These are phyloP conservation scores for Monilinia vaccinii-corymbosi DNA, from an alignment of 2,329 filamentous ascomycete genomes.

Conservation along the genomic window DNA sequence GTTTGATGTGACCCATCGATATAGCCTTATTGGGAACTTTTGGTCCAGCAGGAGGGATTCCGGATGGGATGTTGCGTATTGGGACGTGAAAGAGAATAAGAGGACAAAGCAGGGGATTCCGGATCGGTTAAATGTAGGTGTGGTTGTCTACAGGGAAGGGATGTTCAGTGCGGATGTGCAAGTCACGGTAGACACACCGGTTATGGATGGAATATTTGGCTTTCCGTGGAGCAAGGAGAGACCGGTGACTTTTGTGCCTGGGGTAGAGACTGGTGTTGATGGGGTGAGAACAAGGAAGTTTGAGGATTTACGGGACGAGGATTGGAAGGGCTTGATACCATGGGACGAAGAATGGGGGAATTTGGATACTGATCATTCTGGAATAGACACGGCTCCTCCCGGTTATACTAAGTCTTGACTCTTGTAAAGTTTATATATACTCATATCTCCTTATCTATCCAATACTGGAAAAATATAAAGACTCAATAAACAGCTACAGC, in stretches of 20 bases:
- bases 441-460: too few relatives aligned
- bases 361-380: conserved; percentile 4
- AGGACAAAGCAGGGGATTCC: conserved; percentile 16
- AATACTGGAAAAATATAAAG: not conserved
- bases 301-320: conserved; percentile 15
- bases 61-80: conserved; percentile 16
- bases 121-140: conserved; percentile 14
- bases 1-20: conserved; percentile 12
- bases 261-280: conserved; percentile 17
- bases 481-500: not conserved
- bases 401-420: not conserved
- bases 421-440: not conserved
- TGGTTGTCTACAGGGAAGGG: conserved; percentile 10
- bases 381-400: too few relatives aligned
- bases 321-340: conserved; percentile 13
- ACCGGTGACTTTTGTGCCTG: conserved; percentile 13
- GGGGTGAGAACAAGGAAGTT: conserved; percentile 13
- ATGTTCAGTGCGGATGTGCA: conserved; percentile 13
- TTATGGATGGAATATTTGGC: conserved; percentile 13
- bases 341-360: conserved; percentile 15
- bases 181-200: conserved; percentile 15
- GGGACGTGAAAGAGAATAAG: conserved; percentile 15
- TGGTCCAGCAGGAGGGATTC: conserved; percentile 9
- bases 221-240: conserved; percentile 15
- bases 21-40: conserved; percentile 12